Conservation (phyloP, 352 stramenopile genomes). For the Pythium folliculosum region DNA sequence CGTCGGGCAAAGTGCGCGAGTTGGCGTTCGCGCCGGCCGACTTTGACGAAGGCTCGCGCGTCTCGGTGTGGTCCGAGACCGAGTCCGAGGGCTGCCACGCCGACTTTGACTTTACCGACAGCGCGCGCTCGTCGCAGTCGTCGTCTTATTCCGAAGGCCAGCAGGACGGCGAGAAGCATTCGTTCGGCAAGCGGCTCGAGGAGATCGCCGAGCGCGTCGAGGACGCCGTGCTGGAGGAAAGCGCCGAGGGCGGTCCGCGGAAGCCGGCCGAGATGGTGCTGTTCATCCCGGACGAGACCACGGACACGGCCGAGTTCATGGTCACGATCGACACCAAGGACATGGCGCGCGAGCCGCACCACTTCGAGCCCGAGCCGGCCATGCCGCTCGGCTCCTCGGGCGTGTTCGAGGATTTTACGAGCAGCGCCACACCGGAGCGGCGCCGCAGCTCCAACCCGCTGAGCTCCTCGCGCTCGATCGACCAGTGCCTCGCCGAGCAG, state of each 20-base stretch:
- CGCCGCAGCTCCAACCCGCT: conserved; percentile 13
- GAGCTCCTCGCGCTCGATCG: conserved; percentile 19
- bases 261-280: conserved; percentile 6
- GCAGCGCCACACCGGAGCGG: not conserved
- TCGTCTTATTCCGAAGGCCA: conserved; percentile 19
- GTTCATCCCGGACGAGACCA: conserved; percentile 11
- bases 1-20: not conserved
- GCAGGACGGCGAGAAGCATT: conserved; percentile 31
- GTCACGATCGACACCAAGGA: conserved; percentile 54
- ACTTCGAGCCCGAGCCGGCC: not conserved
- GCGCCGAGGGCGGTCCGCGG: too few species aligned
- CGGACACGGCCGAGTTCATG: conserved; percentile 33
- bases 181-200: conserved; percentile 39
- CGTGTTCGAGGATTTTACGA: conserved; percentile 1
- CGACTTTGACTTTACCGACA: conserved; percentile 38
- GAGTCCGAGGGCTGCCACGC: conserved; percentile 40
- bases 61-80: conserved; percentile 48
- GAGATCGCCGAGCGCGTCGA: conserved; percentile 36
- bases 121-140: conserved; percentile 35
- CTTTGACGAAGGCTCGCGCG: conserved; percentile 28
- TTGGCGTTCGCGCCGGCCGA: conserved; percentile 12
- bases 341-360: conserved; percentile 35
- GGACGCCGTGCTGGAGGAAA: conserved; percentile 20
- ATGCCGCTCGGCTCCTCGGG: conserved; percentile 11
- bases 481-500: conserved; percentile 29